Percentiles rank a stretch among this genome's conserved stretches.
phyloP scores from a whole-genome alignment of 2,329 filamentous ascomycete genomes.

The Colletotrichum cereale region DNA sequence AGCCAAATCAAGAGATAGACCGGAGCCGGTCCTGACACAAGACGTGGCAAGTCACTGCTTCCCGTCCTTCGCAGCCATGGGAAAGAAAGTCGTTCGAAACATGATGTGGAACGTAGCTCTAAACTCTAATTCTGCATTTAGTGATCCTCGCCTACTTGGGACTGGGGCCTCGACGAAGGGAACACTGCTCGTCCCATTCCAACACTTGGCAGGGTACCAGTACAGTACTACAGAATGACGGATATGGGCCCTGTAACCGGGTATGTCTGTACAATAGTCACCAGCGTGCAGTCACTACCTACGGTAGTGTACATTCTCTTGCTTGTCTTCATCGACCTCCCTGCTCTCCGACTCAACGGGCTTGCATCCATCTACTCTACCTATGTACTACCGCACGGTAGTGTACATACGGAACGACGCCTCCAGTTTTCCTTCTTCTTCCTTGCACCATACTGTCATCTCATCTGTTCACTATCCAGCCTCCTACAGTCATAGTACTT shows the following conservation, averaged over 20 bases:
- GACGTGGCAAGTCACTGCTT: constrained; percentile 4
- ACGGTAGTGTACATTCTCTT: neutral
- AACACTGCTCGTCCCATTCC: constrained; percentile 11
- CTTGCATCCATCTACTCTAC: constrained; percentile 1
- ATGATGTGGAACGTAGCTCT: constrained; percentile 35
- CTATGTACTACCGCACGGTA: neutral
- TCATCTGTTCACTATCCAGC: neutral
- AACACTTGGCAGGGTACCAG: neutral
- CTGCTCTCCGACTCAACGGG: neutral
- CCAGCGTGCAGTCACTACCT: neutral
- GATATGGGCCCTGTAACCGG: neutral
- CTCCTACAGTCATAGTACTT: too few relatives aligned
- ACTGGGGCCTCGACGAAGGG: constrained; percentile 12
- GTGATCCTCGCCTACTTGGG: constrained; percentile 16
- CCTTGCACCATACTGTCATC: neutral
- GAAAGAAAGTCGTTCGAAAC: constrained; percentile 36
- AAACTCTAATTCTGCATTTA: constrained; percentile 27
- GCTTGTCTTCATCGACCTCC: neutral
- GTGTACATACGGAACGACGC: neutral
- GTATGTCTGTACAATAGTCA: neutral
- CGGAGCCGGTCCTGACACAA: constrained; percentile 9
- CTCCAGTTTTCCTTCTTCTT: neutral
- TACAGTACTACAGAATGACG: neutral
- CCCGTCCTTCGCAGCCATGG: constrained; percentile 16
- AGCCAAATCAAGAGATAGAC: neutral